phyloP scores from a whole-genome alignment of 1,284 basidiomycete species.

The Malassezia yamatoensis region DNA sequence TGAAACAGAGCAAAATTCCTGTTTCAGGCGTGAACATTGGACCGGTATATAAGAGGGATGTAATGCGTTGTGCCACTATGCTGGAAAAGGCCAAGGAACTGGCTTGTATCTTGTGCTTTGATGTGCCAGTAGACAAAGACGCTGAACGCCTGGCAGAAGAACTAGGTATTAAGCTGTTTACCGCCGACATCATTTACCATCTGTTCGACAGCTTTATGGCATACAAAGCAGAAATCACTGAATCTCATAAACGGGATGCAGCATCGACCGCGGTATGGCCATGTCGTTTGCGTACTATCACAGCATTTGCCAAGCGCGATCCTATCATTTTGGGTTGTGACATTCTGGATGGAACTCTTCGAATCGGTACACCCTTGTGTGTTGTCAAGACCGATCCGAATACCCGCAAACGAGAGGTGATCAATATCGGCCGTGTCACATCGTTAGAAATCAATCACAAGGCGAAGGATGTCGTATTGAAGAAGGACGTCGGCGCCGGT shows the following conservation, averaged over 20 bases:
- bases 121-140: slow-evolving; percentile 80
- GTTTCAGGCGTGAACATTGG: slow-evolving; percentile 83
- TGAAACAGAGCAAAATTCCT: slow-evolving; percentile 89
- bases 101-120: slow-evolving; percentile 91
- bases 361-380: slow-evolving; percentile 90
- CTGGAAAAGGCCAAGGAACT: slow-evolving; percentile 91
- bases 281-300: slow-evolving; percentile 80
- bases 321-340: slow-evolving; percentile 93
- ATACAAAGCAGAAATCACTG: slow-evolving; percentile 86
- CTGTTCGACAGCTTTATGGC: slow-evolving; percentile 93
- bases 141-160: slow-evolving; percentile 83
- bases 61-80: slow-evolving; percentile 88
- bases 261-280: slow-evolving; percentile 96
- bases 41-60: slow-evolving; percentile 89
- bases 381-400: slow-evolving; percentile 78
- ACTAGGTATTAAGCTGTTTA: slow-evolving; percentile 85
- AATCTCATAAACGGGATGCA: slow-evolving; percentile 83
- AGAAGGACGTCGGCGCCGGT: slow-evolving; percentile 81
- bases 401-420: slow-evolving; percentile 80
- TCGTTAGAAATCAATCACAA: slow-evolving; percentile 50
- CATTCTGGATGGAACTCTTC: slow-evolving; percentile 76
- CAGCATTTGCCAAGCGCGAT: slow-evolving; percentile 89
- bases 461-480: slow-evolving; percentile 67
- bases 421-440: slow-evolving; percentile 86
- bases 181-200: slow-evolving; percentile 98